These are phyloP conservation scores for Cyberlindnera xylosilytica DNA, from an alignment of 805 yeast genomes.

Conservation along the genomic window DNA sequence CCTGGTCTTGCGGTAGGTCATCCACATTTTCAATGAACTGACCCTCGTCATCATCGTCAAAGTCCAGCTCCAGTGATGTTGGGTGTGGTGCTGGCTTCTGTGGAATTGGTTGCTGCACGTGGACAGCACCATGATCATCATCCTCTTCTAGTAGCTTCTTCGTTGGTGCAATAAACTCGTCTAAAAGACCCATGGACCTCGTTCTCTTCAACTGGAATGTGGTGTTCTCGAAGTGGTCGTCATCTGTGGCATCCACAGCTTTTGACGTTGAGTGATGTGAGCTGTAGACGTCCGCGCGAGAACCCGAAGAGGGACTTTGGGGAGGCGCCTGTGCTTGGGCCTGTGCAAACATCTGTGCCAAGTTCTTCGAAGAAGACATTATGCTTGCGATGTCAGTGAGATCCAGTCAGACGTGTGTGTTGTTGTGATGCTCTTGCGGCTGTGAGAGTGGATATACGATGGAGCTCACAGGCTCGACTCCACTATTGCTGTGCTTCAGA, in stretches of 20 bases:
- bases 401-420: not conserved
- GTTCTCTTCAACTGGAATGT: conserved; percentile 78
- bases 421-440: not conserved
- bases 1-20: conserved; percentile 7
- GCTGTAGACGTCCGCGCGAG: conserved; percentile 8
- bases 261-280: conserved; percentile 22
- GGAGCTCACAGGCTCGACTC: not conserved
- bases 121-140: conserved; percentile 6
- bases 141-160: conserved; percentile 34
- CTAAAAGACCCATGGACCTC: conserved; percentile 76
- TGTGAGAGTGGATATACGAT: not conserved
- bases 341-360: conserved; percentile 24
- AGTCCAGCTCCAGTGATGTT: conserved; percentile 3
- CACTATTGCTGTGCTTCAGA: not conserved
- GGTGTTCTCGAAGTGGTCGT: conserved; percentile 63
- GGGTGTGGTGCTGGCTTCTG: conserved; percentile 2
- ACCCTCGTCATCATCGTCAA: conserved; percentile 17
- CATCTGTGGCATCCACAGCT: conserved; percentile 67
- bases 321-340: conserved; percentile 9
- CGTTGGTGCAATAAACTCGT: conserved; percentile 57
- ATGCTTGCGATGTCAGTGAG: not conserved
- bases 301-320: conserved; percentile 8
- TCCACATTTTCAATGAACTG: conserved; percentile 25
- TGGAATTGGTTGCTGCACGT: not conserved
- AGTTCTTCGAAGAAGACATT: conserved; percentile 20